These are phyloP conservation scores for Verticillium tricorpus DNA, from an alignment of 2,329 filamentous ascomycete species.

Conservation along the genomic window DNA sequence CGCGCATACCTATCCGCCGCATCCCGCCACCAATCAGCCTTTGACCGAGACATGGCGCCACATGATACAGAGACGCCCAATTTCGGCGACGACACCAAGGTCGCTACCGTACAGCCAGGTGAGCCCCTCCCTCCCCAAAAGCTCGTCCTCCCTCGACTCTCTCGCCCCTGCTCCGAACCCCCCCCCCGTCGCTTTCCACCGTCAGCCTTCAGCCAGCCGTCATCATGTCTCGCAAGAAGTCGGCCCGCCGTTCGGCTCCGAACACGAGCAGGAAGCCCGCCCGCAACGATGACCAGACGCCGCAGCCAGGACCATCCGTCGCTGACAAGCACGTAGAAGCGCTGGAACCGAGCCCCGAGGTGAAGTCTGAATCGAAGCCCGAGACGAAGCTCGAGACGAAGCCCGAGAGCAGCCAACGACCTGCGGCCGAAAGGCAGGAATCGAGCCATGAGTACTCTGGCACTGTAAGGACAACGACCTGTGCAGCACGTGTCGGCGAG, in stretches of 20 bases:
- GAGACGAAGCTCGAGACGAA: conserved; percentile 5
- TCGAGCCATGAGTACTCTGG: conserved; percentile 6
- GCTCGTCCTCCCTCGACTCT: conserved; percentile 1
- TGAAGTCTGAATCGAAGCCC: not conserved
- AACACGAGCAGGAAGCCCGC: conserved; percentile 6
- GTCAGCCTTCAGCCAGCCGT: not conserved
- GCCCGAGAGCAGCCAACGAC: conserved; percentile 1
- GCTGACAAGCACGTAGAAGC: not conserved
- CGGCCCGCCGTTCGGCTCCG: not conserved
- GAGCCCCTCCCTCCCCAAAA: conserved; percentile 3
- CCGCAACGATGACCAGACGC: not conserved
- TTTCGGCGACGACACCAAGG: conserved; percentile 11
- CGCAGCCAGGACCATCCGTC: not conserved
- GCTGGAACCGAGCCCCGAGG: not conserved
- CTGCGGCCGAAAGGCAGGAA: conserved; percentile 7
- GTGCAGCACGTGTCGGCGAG: not conserved
- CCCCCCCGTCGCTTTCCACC: not conserved
- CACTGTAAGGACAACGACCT: not conserved
- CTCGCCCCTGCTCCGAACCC: not conserved
- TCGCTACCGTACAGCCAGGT: conserved; percentile 9
- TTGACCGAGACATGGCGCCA: conserved; percentile 5
- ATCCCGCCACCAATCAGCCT: not conserved
- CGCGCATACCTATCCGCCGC: not conserved
- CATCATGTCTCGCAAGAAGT: conserved; percentile 12
- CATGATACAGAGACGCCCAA: conserved; percentile 10